phyloP scores from a whole-genome alignment of 768 basidiomycete genomes.

The Rhizopogon salebrosus region DNA sequence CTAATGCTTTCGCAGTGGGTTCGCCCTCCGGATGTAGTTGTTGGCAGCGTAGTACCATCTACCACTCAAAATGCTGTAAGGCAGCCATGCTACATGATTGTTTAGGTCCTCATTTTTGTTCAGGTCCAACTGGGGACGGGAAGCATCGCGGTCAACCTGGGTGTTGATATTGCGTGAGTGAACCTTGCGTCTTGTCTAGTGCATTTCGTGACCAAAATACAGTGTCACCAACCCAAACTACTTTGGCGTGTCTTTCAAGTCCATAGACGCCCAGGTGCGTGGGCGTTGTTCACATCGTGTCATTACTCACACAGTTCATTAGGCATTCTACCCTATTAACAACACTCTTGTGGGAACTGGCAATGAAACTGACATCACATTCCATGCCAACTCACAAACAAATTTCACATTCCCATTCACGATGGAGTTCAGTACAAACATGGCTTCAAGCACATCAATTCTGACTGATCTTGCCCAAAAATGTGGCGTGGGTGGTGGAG shows the following conservation, averaged over 20 bases:
- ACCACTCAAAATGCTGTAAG: slow-evolving; percentile 42
- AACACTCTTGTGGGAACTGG: slow-evolving; percentile 67
- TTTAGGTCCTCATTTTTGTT: background rate
- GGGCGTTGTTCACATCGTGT: slow-evolving; percentile 1
- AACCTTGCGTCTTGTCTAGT: background rate
- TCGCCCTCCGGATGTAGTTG: slow-evolving; percentile 60
- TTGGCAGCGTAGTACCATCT: slow-evolving; percentile 44
- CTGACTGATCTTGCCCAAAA: slow-evolving; percentile 58
- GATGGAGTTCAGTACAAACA: slow-evolving; percentile 51
- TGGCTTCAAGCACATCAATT: slow-evolving; percentile 48
- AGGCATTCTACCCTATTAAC: slow-evolving; percentile 77
- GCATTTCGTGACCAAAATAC: slow-evolving; percentile 6
- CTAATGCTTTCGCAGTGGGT: slow-evolving; percentile 54
- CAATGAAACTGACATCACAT: slow-evolving; percentile 35
- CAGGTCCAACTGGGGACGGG: slow-evolving; percentile 35
- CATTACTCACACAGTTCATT: slow-evolving; percentile 3
- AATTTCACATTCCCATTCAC: slow-evolving; percentile 75
- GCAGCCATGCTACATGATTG: background rate
- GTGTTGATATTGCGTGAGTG: slow-evolving; percentile 62
- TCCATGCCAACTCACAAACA: slow-evolving; percentile 49
- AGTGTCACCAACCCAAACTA: slow-evolving; percentile 83
- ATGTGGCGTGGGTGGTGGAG: slow-evolving; percentile 49
- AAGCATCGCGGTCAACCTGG: slow-evolving; percentile 53
- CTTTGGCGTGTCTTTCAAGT: slow-evolving; percentile 62
- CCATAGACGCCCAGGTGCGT: slow-evolving; percentile 56